Evolutionary conservation across 495 filamentous ascomycete genomes (phyloP).

Genomic region (Cercophora sp.): DNA sequence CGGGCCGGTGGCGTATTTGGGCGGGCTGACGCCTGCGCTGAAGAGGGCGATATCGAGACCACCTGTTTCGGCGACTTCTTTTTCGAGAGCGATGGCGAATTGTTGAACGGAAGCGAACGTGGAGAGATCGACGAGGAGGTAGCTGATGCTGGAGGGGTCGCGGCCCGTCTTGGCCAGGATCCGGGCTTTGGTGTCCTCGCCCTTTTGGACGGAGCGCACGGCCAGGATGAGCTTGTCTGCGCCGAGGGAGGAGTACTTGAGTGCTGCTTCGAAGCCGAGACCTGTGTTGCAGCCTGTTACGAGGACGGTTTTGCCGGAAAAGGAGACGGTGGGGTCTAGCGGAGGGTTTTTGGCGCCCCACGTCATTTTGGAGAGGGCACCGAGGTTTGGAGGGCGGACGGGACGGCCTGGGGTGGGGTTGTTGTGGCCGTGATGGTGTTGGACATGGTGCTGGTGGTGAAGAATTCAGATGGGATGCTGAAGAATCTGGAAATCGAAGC

Average conservation of each 20-base stretch:
- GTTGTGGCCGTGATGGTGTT: not conserved
- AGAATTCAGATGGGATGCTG: not conserved
- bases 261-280: slow-evolving; percentile 48
- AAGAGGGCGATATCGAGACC: slow-evolving; percentile 41
- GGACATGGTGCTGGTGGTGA: not conserved
- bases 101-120: slow-evolving; percentile 20
- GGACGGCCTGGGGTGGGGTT: not conserved
- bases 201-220: slow-evolving; percentile 36
- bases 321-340: not conserved
- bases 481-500: not conserved
- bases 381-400: not conserved
- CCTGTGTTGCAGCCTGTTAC: slow-evolving; percentile 54
- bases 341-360: slow-evolving; percentile 8
- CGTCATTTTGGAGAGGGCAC: not conserved
- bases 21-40: slow-evolving; percentile 37
- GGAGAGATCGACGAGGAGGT: slow-evolving; percentile 48
- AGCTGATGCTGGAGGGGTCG: slow-evolving; percentile 39
- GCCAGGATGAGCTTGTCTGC: slow-evolving; percentile 23
- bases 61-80: slow-evolving; percentile 12
- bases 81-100: slow-evolving; percentile 18
- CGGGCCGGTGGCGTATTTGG: slow-evolving; percentile 9
- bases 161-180: slow-evolving; percentile 35
- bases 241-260: slow-evolving; percentile 30
- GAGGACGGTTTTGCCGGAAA: slow-evolving; percentile 39
- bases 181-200: slow-evolving; percentile 37